Evolutionary conservation across 441 rosid genomes (phyloP), one percentile per base, ranked within the genome.

Genomic region (Gossypium davidsonii): DNA sequence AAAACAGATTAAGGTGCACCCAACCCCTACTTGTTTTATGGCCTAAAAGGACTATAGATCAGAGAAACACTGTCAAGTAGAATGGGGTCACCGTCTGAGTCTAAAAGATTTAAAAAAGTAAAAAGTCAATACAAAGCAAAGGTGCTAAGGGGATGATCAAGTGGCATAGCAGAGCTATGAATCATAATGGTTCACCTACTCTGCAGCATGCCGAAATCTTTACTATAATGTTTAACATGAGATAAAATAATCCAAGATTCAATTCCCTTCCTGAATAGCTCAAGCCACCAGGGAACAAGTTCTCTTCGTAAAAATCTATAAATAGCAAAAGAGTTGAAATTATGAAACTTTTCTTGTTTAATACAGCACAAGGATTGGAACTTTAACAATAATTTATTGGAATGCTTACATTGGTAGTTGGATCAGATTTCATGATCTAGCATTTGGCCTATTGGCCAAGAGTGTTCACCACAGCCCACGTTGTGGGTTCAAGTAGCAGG

Each of bases 141-240:
- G 49, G 60, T 78, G 78, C 26, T 53, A 12, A 72, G 49, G 31
- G 57, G 65, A 68, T 21, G 62, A 72, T 73, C 75, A 81, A 68
- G 77, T 71, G 58, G 76, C 74, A 77, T 1, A 31, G 31, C 65
- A 71, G 66, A 37, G 67, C 78, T 67, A 60, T 28, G 63, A 64
- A 60, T 72, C 67, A 55, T 73, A 63, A 80, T 59, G 78, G 46
- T 78, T 78, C 83, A 84, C 77, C 85, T 68, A 81, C 81, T 74
- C 70, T 72, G 69, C 12, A 73, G 78, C 74, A 4, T 64, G 28
- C 31, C 23, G 74, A 52, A 17, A 67, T 67, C 52, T 52, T 73
- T 26, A 17, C 31, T 28, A 75, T 10, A 66, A 72, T 59, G 76
- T 76, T 64, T 59, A 37, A 39, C 46, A 62, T 34, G 17, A 21